These are phyloP conservation scores for Collybiopsis confluens DNA, from an alignment of 768 basidiomycete genomes.

Conservation along the genomic window DNA sequence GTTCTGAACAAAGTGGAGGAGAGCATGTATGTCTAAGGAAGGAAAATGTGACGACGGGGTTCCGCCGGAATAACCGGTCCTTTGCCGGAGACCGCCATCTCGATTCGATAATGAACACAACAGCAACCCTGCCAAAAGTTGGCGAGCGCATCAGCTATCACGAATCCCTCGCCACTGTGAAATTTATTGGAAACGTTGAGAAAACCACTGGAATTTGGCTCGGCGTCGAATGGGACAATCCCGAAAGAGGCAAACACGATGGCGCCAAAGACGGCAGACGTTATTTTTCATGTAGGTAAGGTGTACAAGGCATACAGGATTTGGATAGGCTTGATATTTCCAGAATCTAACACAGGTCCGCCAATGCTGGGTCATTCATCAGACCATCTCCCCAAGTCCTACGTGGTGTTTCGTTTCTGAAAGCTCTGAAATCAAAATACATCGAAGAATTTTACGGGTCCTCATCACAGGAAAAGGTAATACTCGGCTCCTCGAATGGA, in stretches of 20 bases:
- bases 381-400: constrained; percentile 54
- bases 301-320: background rate
- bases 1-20: constrained; percentile 24
- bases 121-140: constrained; percentile 32
- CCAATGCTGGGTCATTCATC: constrained; percentile 75
- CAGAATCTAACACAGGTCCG: too few relatives aligned
- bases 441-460: constrained; percentile 56
- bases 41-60: too few relatives aligned
- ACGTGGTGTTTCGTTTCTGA: constrained; percentile 68
- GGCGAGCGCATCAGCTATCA: constrained; percentile 55
- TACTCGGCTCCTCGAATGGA: constrained; percentile 79
- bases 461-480: constrained; percentile 52
- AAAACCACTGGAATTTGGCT: constrained; percentile 73
- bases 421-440: constrained; percentile 77
- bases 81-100: constrained; percentile 5
- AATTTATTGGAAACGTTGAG: constrained; percentile 61
- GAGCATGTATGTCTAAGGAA: constrained; percentile 24
- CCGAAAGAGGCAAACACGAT: constrained; percentile 79
- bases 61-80: background rate
- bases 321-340: constrained; percentile 6
- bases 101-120: constrained; percentile 17
- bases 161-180: constrained; percentile 63
- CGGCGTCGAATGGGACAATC: constrained; percentile 98
- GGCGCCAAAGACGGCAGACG: constrained; percentile 72
- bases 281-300: constrained; percentile 80